Evolutionary conservation across 352 stramenopile genomes (phyloP).

Genomic region (Pythium vanterpoolii): DNA sequence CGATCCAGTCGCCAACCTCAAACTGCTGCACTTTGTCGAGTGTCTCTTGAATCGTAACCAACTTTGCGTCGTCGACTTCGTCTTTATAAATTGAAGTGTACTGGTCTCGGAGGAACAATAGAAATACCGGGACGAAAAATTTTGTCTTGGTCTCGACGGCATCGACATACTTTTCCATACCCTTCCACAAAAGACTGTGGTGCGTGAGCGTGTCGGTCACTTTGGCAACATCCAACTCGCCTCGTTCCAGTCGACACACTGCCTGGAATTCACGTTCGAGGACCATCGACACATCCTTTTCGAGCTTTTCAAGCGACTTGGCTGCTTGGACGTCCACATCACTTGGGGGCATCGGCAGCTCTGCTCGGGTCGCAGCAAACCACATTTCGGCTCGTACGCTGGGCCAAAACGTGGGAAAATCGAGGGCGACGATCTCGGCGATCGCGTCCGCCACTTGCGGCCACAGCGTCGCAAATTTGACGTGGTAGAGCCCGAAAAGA

Average conservation of each 20-base stretch:
- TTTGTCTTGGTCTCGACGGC: conserved; percentile 82
- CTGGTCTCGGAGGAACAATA: conserved; percentile 79
- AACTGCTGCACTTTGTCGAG: conserved; percentile 40
- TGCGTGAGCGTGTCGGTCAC: conserved; percentile 72
- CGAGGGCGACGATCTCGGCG: conserved; percentile 42
- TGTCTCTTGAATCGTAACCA: conserved; percentile 43
- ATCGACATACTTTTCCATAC: conserved; percentile 66
- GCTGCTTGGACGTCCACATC: not conserved
- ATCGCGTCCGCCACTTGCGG: conserved; percentile 71
- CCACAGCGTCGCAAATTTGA: conserved; percentile 89
- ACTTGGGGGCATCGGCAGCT: conserved; percentile 6
- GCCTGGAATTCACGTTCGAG: conserved; percentile 39
- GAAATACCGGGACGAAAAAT: conserved; percentile 84
- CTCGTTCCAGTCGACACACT: conserved; percentile 56
- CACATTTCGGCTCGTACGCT: conserved; percentile 53
- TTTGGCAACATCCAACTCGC: conserved; percentile 34
- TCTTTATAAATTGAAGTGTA: conserved; percentile 75
- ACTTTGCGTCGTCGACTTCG: conserved; percentile 47
- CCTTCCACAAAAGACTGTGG: conserved; percentile 81
- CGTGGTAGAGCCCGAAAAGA: conserved; percentile 79
- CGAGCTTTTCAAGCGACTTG: conserved; percentile 14
- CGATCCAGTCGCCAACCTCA: conserved; percentile 22
- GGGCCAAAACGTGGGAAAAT: conserved; percentile 68
- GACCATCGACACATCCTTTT: conserved; percentile 10
- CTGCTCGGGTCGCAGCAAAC: conserved; percentile 30